Evolutionary conservation across 1,284 basidiomycete species (phyloP).

Genomic region (Ustanciosporium gigantosporum): DNA sequence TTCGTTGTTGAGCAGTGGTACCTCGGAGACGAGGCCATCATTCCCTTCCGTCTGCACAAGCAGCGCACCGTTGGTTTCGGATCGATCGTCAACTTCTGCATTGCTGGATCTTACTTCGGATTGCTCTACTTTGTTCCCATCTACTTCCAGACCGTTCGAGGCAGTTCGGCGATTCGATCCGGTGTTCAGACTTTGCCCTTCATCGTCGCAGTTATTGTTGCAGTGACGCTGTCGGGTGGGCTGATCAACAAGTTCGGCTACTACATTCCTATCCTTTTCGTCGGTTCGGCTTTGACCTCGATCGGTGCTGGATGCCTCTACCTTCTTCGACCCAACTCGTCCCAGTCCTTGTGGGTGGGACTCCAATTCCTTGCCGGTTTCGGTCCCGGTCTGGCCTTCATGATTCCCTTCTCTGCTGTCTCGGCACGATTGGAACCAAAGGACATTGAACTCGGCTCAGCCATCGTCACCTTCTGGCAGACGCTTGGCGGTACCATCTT

Average conservation of each 20-base stretch:
- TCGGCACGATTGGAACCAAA: constrained; percentile 14
- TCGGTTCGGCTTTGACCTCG: constrained; percentile 22
- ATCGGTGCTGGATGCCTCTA: constrained; percentile 27
- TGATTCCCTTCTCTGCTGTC: constrained; percentile 40
- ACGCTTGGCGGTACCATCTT: constrained; percentile 38
- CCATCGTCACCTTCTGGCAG: constrained; percentile 44
- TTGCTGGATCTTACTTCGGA: constrained; percentile 27
- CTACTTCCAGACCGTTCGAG: constrained; percentile 46
- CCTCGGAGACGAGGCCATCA: constrained; percentile 53
- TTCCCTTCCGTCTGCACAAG: constrained; percentile 52
- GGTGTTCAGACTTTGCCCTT: constrained; percentile 56
- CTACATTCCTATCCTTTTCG: constrained; percentile 39
- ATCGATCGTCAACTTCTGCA: constrained; percentile 43
- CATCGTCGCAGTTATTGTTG: constrained; percentile 49
- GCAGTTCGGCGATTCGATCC: constrained; percentile 42
- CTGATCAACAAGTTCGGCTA: constrained; percentile 36
- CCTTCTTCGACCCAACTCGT: constrained; percentile 20
- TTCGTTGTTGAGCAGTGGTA: constrained; percentile 46
- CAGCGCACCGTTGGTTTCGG: constrained; percentile 38
- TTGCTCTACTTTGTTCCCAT: constrained; percentile 40
- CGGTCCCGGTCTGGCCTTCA: constrained; percentile 27
- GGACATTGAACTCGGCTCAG: constrained; percentile 35
- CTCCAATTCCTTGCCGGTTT: constrained; percentile 38
- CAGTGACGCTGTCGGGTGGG: constrained; percentile 43
- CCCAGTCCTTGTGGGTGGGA: constrained; percentile 19